Conservation (phyloP, 106 monocot genomes). For the Posidonia australis region DNA sequence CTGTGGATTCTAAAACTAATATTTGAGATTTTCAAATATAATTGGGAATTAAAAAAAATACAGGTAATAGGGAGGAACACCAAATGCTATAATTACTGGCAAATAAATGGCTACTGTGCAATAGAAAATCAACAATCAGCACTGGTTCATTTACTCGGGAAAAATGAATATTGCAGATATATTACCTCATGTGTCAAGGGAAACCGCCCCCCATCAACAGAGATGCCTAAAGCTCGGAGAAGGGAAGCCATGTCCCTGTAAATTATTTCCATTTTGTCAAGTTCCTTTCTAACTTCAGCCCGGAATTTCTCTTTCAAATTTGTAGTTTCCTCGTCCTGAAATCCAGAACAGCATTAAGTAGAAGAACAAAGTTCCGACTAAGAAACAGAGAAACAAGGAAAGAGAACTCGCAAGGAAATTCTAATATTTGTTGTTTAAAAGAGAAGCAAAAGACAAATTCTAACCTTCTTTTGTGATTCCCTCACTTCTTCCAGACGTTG, state of each 20-base stretch:
- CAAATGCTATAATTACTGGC: too few species aligned
- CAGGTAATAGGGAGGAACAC: too few species aligned
- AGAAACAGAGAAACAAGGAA: background rate
- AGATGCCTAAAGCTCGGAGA: constrained; percentile 60
- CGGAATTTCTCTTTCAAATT: constrained; percentile 63
- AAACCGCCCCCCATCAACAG: constrained; percentile 40
- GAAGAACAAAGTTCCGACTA: background rate
- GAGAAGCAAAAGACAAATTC: background rate
- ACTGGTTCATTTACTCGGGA: too few species aligned
- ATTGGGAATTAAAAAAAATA: too few species aligned
- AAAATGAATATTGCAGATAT: background rate
- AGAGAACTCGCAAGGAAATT: background rate
- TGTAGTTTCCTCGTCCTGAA: constrained; percentile 70
- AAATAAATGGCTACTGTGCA: too few species aligned
- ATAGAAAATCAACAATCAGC: too few species aligned
- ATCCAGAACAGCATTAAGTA: background rate
- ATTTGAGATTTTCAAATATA: too few species aligned
- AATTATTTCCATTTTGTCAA: constrained; percentile 46
- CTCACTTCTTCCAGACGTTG: constrained; percentile 84
- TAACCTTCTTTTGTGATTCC: constrained; percentile 78
- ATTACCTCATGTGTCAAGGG: constrained; percentile 49
- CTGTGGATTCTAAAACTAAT: too few species aligned
- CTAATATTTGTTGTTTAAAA: background rate
- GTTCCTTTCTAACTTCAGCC: constrained; percentile 51
- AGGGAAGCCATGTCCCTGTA: constrained; percentile 73